Evolutionary conservation across 345 rosid species (phyloP).

Genomic region (Camelina neglecta): DNA sequence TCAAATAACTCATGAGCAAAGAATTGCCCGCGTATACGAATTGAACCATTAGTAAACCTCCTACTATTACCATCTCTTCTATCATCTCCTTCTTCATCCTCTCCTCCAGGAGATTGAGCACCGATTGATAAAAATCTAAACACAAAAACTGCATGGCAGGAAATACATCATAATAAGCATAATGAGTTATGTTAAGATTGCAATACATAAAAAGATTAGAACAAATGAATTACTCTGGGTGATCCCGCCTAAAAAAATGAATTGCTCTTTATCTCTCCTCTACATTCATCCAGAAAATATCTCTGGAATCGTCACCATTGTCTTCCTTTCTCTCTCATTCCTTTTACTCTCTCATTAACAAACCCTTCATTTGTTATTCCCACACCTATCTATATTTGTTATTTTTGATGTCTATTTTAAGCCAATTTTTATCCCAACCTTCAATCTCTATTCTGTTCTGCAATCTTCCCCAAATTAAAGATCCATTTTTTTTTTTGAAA

Average conservation of each 20-base stretch:
- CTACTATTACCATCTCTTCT: constrained; percentile 63
- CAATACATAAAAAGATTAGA: constrained; percentile 9
- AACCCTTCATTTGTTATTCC: constrained; percentile 33
- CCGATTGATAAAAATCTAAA: constrained; percentile 18
- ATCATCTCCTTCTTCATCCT: constrained; percentile 47
- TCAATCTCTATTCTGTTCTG: constrained; percentile 11
- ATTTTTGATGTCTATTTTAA: constrained; percentile 39
- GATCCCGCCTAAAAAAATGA: background rate
- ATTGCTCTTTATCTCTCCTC: constrained; percentile 7
- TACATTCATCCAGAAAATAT: constrained; percentile 38
- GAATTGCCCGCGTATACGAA: constrained; percentile 70
- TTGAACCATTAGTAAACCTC: constrained; percentile 70
- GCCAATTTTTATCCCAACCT: constrained; percentile 31
- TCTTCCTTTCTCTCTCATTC: constrained; percentile 22
- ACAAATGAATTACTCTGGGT: background rate
- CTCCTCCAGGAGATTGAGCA: constrained; percentile 24
- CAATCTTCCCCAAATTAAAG: constrained; percentile 12
- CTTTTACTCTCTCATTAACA: constrained; percentile 30
- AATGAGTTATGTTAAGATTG: constrained; percentile 12
- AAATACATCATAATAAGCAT: constrained; percentile 12
- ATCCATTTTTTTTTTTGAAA: no score
- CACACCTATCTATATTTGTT: constrained; percentile 43
- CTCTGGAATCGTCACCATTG: constrained; percentile 26
- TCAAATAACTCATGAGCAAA: constrained; percentile 66
- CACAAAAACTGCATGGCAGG: constrained; percentile 22